phyloP scores from a whole-genome alignment of 1,139 yeast species.

The Martiniozyma asiatica region DNA sequence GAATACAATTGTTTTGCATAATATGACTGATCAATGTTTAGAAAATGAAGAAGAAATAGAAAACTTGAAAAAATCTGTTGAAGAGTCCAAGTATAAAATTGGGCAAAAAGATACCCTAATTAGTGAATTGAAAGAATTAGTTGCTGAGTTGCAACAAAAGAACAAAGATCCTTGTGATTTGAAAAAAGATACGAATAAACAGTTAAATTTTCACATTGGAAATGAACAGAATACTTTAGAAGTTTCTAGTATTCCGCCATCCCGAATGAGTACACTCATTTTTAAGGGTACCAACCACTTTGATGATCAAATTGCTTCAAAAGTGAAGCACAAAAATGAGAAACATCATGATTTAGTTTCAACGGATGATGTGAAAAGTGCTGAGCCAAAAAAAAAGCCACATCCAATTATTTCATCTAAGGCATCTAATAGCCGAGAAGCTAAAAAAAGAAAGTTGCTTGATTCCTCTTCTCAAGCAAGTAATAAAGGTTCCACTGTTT shows the following conservation, averaged over 20 bases:
- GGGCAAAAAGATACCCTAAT: background rate
- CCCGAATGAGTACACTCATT: background rate
- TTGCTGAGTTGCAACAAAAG: too few relatives aligned
- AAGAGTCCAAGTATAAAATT: background rate
- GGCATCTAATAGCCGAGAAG: too few relatives aligned
- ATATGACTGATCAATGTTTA: background rate
- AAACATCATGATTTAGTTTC: too few relatives aligned
- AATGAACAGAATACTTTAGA: too few relatives aligned
- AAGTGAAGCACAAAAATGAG: too few relatives aligned
- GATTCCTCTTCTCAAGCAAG: constrained; percentile 1
- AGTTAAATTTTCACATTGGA: too few relatives aligned
- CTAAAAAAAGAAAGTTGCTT: constrained; percentile 5
- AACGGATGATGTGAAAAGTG: too few relatives aligned
- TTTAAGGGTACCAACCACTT: too few relatives aligned
- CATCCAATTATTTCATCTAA: background rate
- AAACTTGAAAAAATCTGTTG: background rate
- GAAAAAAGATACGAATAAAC: too few relatives aligned
- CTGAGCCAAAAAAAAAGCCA: background rate
- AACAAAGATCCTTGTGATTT: too few relatives aligned
- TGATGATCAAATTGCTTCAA: too few relatives aligned
- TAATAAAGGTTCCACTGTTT: background rate
- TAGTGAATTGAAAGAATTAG: background rate
- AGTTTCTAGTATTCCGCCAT: background rate
- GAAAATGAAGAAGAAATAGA: background rate
- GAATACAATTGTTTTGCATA: background rate